Evolutionary conservation across 805 yeast species (phyloP), one percentile per base, ranked within the genome.

Genomic region (Suhomyces tanzawaensis): DNA sequence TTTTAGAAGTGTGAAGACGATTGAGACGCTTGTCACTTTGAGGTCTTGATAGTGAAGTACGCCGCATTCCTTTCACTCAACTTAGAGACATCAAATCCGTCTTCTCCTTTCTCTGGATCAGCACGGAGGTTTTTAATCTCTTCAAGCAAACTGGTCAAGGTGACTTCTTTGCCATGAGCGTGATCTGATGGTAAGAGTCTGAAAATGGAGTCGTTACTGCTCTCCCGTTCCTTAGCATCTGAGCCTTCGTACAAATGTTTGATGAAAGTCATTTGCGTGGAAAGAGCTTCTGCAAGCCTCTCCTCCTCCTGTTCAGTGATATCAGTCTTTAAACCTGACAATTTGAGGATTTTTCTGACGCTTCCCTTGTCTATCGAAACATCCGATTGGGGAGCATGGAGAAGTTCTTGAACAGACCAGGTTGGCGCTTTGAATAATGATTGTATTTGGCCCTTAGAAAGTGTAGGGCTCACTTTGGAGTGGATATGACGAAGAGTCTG

Each of bases 251-350:
- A 71, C 32, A 80, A 55, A 31, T 71, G 69, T 37, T 71, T 57
- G 14, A 79, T 65, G 43, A 80, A 75, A n/a, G 58, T 53, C 17
- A 79, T 59, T 44, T 80, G 85, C 13, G 69, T 69, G 26, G 62
- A 60, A 33, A 79, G 51, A 1, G 69, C 63, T 0, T 39, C 30
- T 11, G 60, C 55, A 28, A 74, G 55, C 19, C 47, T 48, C 3
- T 44, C 40, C 16, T 64, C 56, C 25, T 69, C 63, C 3, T 49
- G 52, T 0, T 37, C 36, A 3, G 57, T 19, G 8, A 64, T 39
- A 5, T 48, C 41, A 7, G 58, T 47, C 3, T 71, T 64, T 4
- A 80, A 46, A 0, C 85, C 84, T 0, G 83, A 72, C 15, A 79
- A 52, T 27, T 64, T 62, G 22, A 76, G 48, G 32, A 79, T 49